phyloP scores from a whole-genome alignment of 768 basidiomycete genomes.

The Pleurotus sapidus region DNA sequence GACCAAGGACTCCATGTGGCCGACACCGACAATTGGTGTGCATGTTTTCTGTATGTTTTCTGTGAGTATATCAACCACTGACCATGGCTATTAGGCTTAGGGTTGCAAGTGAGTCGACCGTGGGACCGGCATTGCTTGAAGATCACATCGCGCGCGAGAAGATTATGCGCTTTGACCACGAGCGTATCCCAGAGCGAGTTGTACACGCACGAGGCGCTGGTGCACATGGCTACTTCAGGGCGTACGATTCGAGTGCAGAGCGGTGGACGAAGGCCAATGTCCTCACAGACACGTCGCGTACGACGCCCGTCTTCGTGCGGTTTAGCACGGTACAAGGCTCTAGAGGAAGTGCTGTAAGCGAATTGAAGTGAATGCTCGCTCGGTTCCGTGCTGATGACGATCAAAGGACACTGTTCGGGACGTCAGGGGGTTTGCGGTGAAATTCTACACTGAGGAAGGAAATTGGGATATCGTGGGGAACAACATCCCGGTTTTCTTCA shows the following conservation, averaged over 20 bases:
- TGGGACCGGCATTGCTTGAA: constrained; percentile 76
- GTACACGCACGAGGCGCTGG: constrained; percentile 71
- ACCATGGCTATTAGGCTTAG: constrained; percentile 43
- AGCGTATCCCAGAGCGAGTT: constrained; percentile 86
- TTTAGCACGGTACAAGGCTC: constrained; percentile 87
- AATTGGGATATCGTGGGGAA: constrained; percentile 91
- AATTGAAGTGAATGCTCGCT: neutral
- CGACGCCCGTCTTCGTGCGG: constrained; percentile 76
- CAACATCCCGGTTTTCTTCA: constrained; percentile 80
- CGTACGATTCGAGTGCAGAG: constrained; percentile 61
- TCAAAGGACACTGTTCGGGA: constrained; percentile 72
- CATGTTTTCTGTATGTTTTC: constrained; percentile 2
- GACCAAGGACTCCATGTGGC: constrained; percentile 58
- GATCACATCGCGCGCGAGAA: constrained; percentile 76
- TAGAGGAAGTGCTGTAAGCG: constrained; percentile 73
- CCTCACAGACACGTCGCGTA: constrained; percentile 67
- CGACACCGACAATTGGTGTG: constrained; percentile 67
- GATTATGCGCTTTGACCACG: constrained; percentile 80
- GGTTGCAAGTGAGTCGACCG: constrained; percentile 38
- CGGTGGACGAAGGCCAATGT: constrained; percentile 72
- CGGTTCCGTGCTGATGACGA: neutral
- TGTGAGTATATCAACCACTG: neutral
- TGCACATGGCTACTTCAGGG: constrained; percentile 83
- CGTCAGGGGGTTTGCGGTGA: constrained; percentile 82
- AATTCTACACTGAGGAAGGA: constrained; percentile 83